Percentiles rank a stretch among this genome's conserved stretches.
Conservation (phyloP, 202 grass and related monocot genomes). For the Setaria italica region DNA sequence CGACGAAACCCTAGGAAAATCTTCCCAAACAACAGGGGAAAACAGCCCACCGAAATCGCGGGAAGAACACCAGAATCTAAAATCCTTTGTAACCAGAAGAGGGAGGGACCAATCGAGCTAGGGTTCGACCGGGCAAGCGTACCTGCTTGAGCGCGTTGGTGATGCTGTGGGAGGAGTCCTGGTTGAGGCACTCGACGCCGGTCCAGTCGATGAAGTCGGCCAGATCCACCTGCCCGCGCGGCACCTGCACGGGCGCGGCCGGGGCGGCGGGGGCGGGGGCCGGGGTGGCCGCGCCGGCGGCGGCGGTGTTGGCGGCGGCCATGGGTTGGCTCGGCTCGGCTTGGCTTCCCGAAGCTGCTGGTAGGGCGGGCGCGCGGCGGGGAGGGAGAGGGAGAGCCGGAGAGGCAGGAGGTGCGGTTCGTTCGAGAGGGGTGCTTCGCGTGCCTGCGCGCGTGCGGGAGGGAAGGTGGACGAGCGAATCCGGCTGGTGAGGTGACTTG, state of each 20-base stretch:
- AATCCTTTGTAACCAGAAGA: neutral
- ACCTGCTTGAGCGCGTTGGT: constrained; percentile 91
- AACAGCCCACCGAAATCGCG: neutral
- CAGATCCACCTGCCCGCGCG: constrained; percentile 85
- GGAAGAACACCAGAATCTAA: neutral
- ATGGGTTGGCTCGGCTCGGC: constrained; percentile 38
- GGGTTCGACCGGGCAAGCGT: neutral
- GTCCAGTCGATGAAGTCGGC: constrained; percentile 98
- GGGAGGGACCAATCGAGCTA: constrained; percentile 17
- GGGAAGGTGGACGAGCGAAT: neutral
- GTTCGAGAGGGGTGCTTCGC: constrained; percentile 6
- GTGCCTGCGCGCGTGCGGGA: neutral
- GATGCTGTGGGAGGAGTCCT: constrained; percentile 68
- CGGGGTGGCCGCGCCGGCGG: neutral
- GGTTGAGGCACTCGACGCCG: constrained; percentile 98
- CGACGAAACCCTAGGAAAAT: constrained; percentile 47
- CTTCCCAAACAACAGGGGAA: neutral
- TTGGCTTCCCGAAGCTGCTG: constrained; percentile 54
- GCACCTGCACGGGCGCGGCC: constrained; percentile 39
- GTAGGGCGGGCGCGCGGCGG: constrained; percentile 27
- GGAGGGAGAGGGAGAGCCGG: neutral
- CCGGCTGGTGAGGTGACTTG: constrained; percentile 19
- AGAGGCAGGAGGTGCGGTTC: no score
- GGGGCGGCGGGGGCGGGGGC: neutral
- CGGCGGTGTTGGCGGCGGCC: constrained; percentile 26